Evolutionary conservation across 176 grass and related monocot genomes (phyloP).

Genomic region (Oryza rufipogon): DNA sequence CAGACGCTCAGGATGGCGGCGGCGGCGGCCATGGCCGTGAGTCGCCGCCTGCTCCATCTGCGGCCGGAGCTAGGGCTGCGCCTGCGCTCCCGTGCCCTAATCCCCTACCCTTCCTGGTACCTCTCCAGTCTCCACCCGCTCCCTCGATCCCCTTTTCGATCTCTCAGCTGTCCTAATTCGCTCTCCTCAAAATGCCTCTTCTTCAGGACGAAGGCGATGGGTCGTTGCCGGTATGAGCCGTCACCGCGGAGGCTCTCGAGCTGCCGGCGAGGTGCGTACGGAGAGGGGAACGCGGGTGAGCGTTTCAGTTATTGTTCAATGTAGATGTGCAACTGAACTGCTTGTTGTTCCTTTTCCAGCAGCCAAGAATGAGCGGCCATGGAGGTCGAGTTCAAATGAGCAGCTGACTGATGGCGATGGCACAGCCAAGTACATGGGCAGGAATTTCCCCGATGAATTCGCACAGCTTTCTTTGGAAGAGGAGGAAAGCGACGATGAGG

Average conservation of each 20-base stretch:
- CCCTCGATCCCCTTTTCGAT: neutral
- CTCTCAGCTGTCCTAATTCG: neutral
- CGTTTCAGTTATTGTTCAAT: neutral
- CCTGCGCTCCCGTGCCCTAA: neutral
- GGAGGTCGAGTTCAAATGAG: neutral
- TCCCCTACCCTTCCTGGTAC: neutral
- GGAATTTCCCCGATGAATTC: neutral
- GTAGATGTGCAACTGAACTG: neutral
- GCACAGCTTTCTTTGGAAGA: conserved; percentile 33
- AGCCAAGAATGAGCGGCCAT: conserved; percentile 6
- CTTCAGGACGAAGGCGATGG: conserved; percentile 28
- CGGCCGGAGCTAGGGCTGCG: conserved; percentile 29
- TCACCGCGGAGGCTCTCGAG: conserved; percentile 8
- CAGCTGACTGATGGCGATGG: neutral
- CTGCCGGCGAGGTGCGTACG: conserved; percentile 10
- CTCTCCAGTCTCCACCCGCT: neutral
- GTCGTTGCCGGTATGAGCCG: neutral
- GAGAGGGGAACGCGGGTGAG: conserved; percentile 28
- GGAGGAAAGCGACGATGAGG: conserved; percentile 17
- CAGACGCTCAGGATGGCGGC: conserved; percentile 29
- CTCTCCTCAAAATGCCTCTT: neutral
- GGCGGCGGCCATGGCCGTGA: conserved; percentile 24
- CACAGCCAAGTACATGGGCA: neutral
- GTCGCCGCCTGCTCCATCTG: conserved; percentile 41
- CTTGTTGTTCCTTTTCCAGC: conserved; percentile 5